These are phyloP conservation scores for Xylariomycetidae sp. DNA, from an alignment of 2,329 filamentous ascomycete genomes.

Conservation along the genomic window DNA sequence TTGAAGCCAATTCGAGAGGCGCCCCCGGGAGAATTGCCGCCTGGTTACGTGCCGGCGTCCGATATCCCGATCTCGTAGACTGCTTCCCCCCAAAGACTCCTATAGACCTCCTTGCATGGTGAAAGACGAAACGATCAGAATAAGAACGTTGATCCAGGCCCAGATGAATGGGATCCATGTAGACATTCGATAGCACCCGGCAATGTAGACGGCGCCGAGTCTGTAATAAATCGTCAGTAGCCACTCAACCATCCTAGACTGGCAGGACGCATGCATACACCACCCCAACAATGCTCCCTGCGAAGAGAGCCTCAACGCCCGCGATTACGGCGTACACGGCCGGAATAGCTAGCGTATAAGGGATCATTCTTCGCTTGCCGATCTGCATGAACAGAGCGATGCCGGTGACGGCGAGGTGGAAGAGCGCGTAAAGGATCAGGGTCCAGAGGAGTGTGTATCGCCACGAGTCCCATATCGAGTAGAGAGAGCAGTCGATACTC, in stretches of 20 bases:
- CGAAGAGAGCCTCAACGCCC: conserved; percentile 68
- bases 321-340: conserved; percentile 65
- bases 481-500: conserved; percentile 55
- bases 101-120: conserved; percentile 85
- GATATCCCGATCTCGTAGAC: conserved; percentile 14
- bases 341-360: conserved; percentile 66
- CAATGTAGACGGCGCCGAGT: conserved; percentile 71
- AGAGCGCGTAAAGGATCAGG: conserved; percentile 66
- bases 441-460: conserved; percentile 87
- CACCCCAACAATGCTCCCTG: conserved; percentile 74
- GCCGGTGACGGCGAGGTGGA: conserved; percentile 65
- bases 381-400: conserved; percentile 70
- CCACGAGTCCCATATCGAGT: conserved; percentile 72
- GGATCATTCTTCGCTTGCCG: conserved; percentile 45
- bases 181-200: conserved; percentile 83
- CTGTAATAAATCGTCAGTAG: conserved; percentile 35
- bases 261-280: conserved; percentile 51
- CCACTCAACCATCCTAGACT: neutral
- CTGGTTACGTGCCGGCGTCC: conserved; percentile 13
- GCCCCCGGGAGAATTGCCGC: conserved; percentile 14
- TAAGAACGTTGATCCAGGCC: conserved; percentile 76
- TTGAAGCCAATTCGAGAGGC: conserved; percentile 30
- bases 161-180: conserved; percentile 91
- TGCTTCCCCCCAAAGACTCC: conserved; percentile 53
- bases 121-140: conserved; percentile 82